Evolutionary conservation across 345 rosid species (phyloP).

Genomic region (Camelina neglecta): DNA sequence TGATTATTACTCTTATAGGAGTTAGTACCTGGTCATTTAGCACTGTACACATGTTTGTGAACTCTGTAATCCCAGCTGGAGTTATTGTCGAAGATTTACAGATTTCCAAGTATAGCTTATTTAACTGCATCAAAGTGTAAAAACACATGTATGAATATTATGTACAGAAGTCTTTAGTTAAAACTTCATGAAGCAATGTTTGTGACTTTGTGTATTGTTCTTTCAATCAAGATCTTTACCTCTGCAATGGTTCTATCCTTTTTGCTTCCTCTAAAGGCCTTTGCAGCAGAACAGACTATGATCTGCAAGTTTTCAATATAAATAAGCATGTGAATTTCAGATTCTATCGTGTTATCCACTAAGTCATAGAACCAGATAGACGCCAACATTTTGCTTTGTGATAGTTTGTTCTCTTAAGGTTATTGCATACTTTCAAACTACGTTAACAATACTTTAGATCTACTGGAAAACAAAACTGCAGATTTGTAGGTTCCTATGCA

Average conservation of each 20-base stretch:
- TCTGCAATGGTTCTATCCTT: slow-evolving; percentile 76
- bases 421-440: background rate
- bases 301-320: slow-evolving; percentile 54
- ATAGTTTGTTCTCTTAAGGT: background rate
- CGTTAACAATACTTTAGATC: background rate
- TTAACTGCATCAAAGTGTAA: slow-evolving; percentile 57
- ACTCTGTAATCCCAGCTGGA: slow-evolving; percentile 68
- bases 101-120: slow-evolving; percentile 64
- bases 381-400: background rate
- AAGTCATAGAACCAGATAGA: slow-evolving; percentile 1
- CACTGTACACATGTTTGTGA: slow-evolving; percentile 73
- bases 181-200: slow-evolving; percentile 2
- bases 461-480: slow-evolving; percentile 1
- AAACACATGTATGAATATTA: background rate
- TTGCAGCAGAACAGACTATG: slow-evolving; percentile 78
- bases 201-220: background rate
- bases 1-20: background rate
- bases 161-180: background rate
- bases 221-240: slow-evolving; percentile 47
- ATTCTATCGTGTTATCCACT: slow-evolving; percentile 1
- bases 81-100: slow-evolving; percentile 79
- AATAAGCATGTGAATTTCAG: slow-evolving; percentile 23
- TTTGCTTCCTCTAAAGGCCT: slow-evolving; percentile 76
- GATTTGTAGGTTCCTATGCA: too few relatives aligned
- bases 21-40: slow-evolving; percentile 80